These are phyloP conservation scores for Collybia mongolica DNA, from an alignment of 768 basidiomycete genomes.

Conservation along the genomic window DNA sequence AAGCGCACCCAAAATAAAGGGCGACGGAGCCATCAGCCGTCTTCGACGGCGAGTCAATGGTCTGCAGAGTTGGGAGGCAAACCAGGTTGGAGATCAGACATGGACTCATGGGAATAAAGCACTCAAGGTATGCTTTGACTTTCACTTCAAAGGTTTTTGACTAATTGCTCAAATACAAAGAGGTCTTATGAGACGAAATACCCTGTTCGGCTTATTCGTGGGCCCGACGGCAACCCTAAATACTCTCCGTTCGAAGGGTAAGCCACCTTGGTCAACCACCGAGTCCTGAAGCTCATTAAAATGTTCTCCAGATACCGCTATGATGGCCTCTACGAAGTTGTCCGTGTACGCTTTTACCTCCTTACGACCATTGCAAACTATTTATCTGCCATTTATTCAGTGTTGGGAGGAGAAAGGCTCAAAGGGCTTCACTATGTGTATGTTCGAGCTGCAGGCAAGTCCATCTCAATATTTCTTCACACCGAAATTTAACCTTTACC, in stretches of 20 bases:
- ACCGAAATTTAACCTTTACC: background rate
- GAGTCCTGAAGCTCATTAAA: background rate
- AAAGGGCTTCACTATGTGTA: constrained; percentile 1
- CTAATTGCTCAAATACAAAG: background rate
- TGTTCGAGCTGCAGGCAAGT: constrained; percentile 2
- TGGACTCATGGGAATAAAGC: constrained; percentile 4
- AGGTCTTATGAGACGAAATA: background rate
- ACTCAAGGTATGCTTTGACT: background rate
- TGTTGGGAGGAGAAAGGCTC: background rate
- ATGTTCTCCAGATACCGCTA: constrained; percentile 5
- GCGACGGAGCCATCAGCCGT: background rate
- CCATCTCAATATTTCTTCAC: background rate
- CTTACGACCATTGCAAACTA: background rate
- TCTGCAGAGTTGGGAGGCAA: background rate
- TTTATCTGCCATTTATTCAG: background rate
- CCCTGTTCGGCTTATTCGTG: constrained; percentile 8
- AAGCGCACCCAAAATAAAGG: background rate
- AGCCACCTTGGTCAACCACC: background rate
- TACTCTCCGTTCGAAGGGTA: constrained; percentile 4
- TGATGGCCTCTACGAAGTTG: constrained; percentile 7
- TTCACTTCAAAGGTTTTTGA: too few species aligned
- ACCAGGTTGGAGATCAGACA: constrained; percentile 5
- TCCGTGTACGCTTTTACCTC: background rate
- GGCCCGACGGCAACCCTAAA: background rate
- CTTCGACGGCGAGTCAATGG: background rate